phyloP scores from a whole-genome alignment of 2,329 filamentous ascomycete species.

The Neophaeococcomyces aloes region DNA sequence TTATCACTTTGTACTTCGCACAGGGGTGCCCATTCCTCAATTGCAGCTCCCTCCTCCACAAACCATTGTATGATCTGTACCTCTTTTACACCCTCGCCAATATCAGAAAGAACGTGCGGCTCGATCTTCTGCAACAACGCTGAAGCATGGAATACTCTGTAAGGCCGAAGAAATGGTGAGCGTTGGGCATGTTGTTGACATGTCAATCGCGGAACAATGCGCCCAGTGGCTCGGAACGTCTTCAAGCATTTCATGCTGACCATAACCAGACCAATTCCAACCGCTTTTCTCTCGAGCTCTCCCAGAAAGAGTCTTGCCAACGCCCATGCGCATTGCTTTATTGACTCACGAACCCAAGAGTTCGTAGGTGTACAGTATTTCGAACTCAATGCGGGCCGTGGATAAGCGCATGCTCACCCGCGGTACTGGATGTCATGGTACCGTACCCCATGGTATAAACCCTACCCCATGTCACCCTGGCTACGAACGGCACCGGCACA shows the following conservation, averaged over 20 bases:
- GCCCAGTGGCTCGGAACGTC: not conserved
- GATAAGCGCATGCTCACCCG: too few relatives aligned
- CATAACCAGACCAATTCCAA: too few relatives aligned
- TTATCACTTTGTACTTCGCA: constrained; percentile 99
- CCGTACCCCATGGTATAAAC: too few relatives aligned
- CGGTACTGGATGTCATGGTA: too few relatives aligned
- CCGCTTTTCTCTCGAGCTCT: too few relatives aligned
- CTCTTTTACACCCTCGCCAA: constrained; percentile 74
- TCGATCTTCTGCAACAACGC: constrained; percentile 14
- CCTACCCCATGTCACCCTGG: too few relatives aligned
- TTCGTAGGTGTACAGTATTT: too few relatives aligned
- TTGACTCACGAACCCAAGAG: too few relatives aligned
- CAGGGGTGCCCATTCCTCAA: constrained; percentile 95
- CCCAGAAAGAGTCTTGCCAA: too few relatives aligned
- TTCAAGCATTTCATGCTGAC: not conserved
- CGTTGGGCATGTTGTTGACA: not conserved
- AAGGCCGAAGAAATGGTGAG: constrained; percentile 7
- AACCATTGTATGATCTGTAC: constrained; percentile 99
- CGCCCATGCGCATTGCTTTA: too few relatives aligned
- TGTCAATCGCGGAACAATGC: not conserved
- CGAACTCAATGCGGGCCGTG: too few relatives aligned
- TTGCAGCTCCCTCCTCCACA: constrained; percentile 84
- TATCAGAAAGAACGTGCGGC: constrained; percentile 19
- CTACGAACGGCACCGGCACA: too few relatives aligned
- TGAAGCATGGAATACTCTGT: constrained; percentile 16